Conservation (phyloP, 306 rosid genomes). For the Pyrus bretschneideri region DNA sequence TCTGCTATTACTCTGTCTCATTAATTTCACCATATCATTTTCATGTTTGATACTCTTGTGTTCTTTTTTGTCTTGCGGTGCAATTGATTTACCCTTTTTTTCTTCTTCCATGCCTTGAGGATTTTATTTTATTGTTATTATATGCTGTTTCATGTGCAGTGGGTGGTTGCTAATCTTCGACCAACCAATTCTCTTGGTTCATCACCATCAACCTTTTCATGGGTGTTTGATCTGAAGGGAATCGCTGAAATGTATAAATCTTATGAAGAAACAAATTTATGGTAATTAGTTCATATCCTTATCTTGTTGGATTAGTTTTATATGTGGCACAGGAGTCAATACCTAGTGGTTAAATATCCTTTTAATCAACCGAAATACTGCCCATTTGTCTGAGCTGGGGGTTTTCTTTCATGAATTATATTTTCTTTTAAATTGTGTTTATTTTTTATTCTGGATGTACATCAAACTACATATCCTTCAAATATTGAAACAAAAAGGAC, state of each 20-base stretch:
- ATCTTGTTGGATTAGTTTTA: background rate
- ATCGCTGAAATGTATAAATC: slow-evolving; percentile 83
- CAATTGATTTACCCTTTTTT: background rate
- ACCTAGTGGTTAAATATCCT: background rate
- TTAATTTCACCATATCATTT: background rate
- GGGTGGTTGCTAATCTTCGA: slow-evolving; percentile 90
- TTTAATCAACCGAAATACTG: background rate
- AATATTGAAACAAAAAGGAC: background rate
- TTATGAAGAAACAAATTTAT: slow-evolving; percentile 82
- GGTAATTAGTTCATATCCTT: slow-evolving; percentile 39
- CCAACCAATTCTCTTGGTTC: slow-evolving; percentile 45
- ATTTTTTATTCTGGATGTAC: background rate
- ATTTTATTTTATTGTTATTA: background rate
- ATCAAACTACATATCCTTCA: background rate
- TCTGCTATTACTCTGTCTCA: background rate
- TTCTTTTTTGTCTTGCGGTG: background rate
- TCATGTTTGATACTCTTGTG: background rate
- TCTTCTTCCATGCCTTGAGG: background rate
- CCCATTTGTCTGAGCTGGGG: background rate
- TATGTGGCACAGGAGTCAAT: background rate
- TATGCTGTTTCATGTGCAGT: slow-evolving; percentile 39
- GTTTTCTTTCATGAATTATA: background rate
- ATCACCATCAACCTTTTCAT: slow-evolving; percentile 48
- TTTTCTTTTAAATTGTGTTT: background rate
- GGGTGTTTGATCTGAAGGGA: slow-evolving; percentile 82